Evolutionary conservation across 2,329 filamentous ascomycete genomes (phyloP).

Genomic region (Fusarium tricinctum): DNA sequence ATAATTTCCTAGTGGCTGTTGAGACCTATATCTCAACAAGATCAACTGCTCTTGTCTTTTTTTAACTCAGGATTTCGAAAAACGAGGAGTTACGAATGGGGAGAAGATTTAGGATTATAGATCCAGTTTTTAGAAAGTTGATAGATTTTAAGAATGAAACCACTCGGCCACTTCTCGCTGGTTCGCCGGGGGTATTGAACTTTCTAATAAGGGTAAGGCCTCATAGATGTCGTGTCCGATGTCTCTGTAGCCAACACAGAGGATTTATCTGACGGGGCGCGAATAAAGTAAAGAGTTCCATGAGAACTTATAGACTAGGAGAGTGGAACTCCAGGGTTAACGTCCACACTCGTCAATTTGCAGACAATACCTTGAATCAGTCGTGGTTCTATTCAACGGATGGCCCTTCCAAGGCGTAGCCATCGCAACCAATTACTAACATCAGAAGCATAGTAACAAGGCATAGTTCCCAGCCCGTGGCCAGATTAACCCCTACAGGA

Average conservation of each 20-base stretch:
- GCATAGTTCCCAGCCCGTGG: too few species aligned
- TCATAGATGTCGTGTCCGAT: background rate
- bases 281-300: background rate
- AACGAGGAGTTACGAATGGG: background rate
- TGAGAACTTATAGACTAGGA: background rate
- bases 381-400: too few species aligned
- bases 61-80: slow-evolving; percentile 2
- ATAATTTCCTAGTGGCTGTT: too few species aligned
- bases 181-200: background rate
- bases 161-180: background rate
- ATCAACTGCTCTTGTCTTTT: too few species aligned
- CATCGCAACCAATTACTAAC: too few species aligned
- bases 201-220: background rate
- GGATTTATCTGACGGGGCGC: background rate
- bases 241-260: background rate
- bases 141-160: slow-evolving; percentile 2
- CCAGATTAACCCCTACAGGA: too few species aligned
- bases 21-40: too few species aligned
- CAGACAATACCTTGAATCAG: too few species aligned
- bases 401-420: too few species aligned
- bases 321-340: background rate
- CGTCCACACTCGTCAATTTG: background rate
- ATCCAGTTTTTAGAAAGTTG: slow-evolving; percentile 1
- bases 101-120: slow-evolving; percentile 6
- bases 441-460: too few species aligned